Percentiles rank a stretch among this genome's conserved stretches.
Evolutionary conservation across 371 early-diverging fungal genomes (phyloP).

Genomic region (Cokeromyces recurvatus): DNA sequence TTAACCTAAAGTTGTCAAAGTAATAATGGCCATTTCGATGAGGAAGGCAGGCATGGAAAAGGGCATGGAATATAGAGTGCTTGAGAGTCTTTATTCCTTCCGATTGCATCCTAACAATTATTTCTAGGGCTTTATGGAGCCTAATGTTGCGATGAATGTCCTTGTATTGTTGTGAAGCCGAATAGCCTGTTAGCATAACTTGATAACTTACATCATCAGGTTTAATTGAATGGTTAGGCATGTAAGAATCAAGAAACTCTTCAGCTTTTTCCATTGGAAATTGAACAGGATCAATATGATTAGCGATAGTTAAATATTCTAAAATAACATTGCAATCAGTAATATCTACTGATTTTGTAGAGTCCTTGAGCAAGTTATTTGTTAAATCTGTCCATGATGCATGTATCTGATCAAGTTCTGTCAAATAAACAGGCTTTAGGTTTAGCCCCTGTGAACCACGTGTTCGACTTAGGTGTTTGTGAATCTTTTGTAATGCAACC

Average conservation of each 20-base stretch:
- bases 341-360: slow-evolving; percentile 10
- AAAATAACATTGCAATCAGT: slow-evolving; percentile 29
- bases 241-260: slow-evolving; percentile 23
- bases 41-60: slow-evolving; percentile 41
- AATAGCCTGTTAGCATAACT: slow-evolving; percentile 30
- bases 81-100: slow-evolving; percentile 17
- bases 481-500: slow-evolving; percentile 10
- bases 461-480: neutral
- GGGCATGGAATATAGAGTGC: slow-evolving; percentile 25
- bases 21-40: slow-evolving; percentile 23
- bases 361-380: neutral
- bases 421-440: slow-evolving; percentile 5
- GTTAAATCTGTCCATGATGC: slow-evolving; percentile 22
- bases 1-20: slow-evolving; percentile 29
- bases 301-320: slow-evolving; percentile 29
- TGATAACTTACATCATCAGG: slow-evolving; percentile 29
- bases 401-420: slow-evolving; percentile 13
- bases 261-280: slow-evolving; percentile 36
- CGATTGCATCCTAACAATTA: slow-evolving; percentile 26
- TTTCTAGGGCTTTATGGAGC: slow-evolving; percentile 30
- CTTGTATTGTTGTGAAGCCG: slow-evolving; percentile 26
- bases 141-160: slow-evolving; percentile 13
- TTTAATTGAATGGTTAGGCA: slow-evolving; percentile 24
- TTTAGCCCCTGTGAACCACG: slow-evolving; percentile 12
- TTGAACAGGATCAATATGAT: slow-evolving; percentile 24